phyloP scores from a whole-genome alignment of 1,139 yeast species.

The Saccharomyces hybrid region DNA sequence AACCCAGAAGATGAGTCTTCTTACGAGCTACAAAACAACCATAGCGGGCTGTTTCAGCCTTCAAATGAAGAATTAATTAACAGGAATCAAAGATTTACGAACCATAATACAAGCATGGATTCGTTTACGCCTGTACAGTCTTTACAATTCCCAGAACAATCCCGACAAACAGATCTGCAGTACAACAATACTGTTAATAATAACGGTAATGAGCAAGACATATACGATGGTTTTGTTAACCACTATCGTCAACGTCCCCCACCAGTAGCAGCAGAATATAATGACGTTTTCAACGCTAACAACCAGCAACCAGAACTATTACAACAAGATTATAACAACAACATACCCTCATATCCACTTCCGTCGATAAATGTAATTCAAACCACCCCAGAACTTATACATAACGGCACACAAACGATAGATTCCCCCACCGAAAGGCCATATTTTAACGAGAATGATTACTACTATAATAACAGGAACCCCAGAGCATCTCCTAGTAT shows the following conservation, averaged over 20 bases:
- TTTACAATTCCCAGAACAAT: background rate
- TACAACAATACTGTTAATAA: background rate
- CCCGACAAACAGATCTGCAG: background rate
- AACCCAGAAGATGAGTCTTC: background rate
- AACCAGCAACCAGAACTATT: background rate
- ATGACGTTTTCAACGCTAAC: background rate
- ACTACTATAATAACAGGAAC: constrained; percentile 4
- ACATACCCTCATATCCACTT: constrained; percentile 4
- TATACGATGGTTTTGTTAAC: background rate
- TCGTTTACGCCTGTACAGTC: background rate
- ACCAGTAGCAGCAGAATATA: background rate
- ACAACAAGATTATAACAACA: background rate
- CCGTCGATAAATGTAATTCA: constrained; percentile 19
- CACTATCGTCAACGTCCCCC: background rate
- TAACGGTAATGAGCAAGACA: background rate
- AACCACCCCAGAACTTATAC: constrained; percentile 13
- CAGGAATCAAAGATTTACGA: background rate
- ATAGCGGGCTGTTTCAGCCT: background rate
- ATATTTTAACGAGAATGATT: constrained; percentile 16
- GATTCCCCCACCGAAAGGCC: constrained; percentile 2
- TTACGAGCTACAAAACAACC: background rate
- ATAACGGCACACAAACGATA: constrained; percentile 6
- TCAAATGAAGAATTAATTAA: background rate
- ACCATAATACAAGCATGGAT: background rate
- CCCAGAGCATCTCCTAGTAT: background rate